These are phyloP conservation scores for Fusarium sp. DNA, from an alignment of 2,329 filamentous ascomycete genomes.

Conservation along the genomic window DNA sequence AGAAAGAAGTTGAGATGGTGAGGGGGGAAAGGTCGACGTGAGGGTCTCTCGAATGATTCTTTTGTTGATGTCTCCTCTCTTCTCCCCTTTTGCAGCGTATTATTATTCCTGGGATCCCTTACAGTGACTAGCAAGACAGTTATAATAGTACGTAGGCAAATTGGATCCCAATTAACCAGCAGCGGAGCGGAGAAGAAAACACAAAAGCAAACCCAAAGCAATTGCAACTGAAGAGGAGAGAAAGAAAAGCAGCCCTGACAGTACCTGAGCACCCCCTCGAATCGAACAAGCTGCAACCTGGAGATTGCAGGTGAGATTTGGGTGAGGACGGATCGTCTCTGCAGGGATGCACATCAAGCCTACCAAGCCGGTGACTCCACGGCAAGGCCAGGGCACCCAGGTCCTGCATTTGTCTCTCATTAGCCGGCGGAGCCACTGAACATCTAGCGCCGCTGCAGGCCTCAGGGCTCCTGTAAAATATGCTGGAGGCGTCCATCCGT, in stretches of 20 bases:
- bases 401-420: conserved; percentile 43
- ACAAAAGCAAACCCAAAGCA: conserved; percentile 18
- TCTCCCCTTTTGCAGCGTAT: conserved; percentile 23
- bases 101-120: conserved; percentile 34
- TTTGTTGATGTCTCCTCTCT: conserved; percentile 9
- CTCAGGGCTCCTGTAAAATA: conserved; percentile 39
- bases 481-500: conserved; percentile 24
- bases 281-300: conserved; percentile 35
- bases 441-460: conserved; percentile 47
- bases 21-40: conserved; percentile 19
- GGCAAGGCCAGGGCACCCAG: conserved; percentile 38
- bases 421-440: conserved; percentile 48
- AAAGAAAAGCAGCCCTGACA: conserved; percentile 1
- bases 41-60: conserved; percentile 21
- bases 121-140: conserved; percentile 27
- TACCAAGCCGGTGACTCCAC: conserved; percentile 30
- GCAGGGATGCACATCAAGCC: conserved; percentile 51
- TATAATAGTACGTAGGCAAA: conserved; percentile 12
- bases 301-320: conserved; percentile 52
- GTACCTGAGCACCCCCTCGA: conserved; percentile 15
- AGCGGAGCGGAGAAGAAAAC: conserved; percentile 14
- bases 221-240: conserved; percentile 14
- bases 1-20: conserved; percentile 9
- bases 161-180: conserved; percentile 21
- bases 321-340: conserved; percentile 52